Evolutionary conservation across 2,329 filamentous ascomycete genomes (phyloP).

Genomic region (Pochonia chlamydosporia): DNA sequence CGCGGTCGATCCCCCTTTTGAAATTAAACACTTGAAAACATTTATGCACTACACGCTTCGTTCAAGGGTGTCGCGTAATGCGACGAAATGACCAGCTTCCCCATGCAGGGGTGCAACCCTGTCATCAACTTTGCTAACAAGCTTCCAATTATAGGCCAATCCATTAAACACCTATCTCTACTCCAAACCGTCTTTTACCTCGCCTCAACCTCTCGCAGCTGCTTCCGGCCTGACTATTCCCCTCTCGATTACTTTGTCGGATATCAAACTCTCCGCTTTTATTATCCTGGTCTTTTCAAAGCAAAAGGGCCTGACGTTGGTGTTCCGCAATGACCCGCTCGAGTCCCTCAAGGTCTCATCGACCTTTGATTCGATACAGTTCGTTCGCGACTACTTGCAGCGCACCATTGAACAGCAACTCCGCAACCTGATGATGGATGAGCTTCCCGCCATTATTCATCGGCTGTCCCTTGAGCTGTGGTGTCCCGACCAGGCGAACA

Average conservation of each 20-base stretch:
- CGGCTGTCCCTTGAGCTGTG: slow-evolving; percentile 81
- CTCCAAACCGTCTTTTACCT: slow-evolving; percentile 87
- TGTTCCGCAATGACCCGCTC: slow-evolving; percentile 96
- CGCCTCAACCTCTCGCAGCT: slow-evolving; percentile 85
- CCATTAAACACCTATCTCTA: slow-evolving; percentile 92
- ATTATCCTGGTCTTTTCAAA: slow-evolving; percentile 97
- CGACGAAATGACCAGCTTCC: background rate
- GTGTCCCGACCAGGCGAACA: slow-evolving; percentile 70
- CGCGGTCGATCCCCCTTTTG: background rate
- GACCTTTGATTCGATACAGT: slow-evolving; percentile 97
- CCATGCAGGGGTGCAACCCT: background rate
- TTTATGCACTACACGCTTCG: background rate
- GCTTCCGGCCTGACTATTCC: slow-evolving; percentile 91
- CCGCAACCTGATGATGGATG: slow-evolving; percentile 93
- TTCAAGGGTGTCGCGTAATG: slow-evolving; percentile 6
- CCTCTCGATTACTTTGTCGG: slow-evolving; percentile 92
- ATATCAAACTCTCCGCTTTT: slow-evolving; percentile 93
- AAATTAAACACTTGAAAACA: background rate
- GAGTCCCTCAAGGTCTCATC: slow-evolving; percentile 98
- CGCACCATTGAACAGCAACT: slow-evolving; percentile 92
- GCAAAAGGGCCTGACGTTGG: slow-evolving; percentile 91
- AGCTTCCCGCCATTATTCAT: slow-evolving; percentile 93
- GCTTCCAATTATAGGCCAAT: slow-evolving; percentile 60
- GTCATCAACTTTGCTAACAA: slow-evolving; percentile 3
- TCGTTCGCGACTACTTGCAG: slow-evolving; percentile 94